Evolutionary conservation across 2,329 filamentous ascomycete species (phyloP).

Genomic region (Dactylellina leptospora): DNA sequence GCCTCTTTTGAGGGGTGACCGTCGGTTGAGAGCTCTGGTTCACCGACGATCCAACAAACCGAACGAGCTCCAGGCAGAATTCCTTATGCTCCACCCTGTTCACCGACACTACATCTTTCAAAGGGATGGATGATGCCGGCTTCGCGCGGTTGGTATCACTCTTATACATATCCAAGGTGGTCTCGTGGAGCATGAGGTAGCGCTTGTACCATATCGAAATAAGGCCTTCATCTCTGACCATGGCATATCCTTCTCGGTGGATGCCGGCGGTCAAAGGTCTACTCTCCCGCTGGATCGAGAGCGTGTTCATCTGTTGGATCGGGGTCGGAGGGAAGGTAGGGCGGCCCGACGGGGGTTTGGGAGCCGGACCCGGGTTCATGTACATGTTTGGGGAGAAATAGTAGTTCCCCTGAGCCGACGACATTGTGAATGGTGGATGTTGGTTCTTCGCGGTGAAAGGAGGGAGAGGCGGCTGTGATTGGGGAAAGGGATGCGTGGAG

Average conservation of each 20-base stretch:
- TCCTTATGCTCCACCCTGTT: conserved; percentile 89
- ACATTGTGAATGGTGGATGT: conserved; percentile 25
- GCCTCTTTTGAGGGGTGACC: conserved; percentile 80
- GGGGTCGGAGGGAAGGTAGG: conserved; percentile 43
- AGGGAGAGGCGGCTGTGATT: background rate
- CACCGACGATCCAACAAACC: conserved; percentile 65
- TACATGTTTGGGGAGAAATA: conserved; percentile 47
- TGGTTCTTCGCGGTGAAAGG: conserved; percentile 6
- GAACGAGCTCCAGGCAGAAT: conserved; percentile 92
- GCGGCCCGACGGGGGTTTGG: conserved; percentile 45
- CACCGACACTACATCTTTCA: conserved; percentile 89
- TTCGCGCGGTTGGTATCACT: conserved; percentile 77
- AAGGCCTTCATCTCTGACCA: conserved; percentile 84
- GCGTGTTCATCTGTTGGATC: conserved; percentile 44
- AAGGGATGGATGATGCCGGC: conserved; percentile 77
- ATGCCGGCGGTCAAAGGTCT: conserved; percentile 21
- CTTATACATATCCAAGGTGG: conserved; percentile 93
- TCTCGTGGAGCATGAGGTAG: conserved; percentile 89
- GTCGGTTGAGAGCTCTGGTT: conserved; percentile 74
- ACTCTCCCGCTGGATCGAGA: conserved; percentile 44
- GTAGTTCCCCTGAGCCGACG: conserved; percentile 46
- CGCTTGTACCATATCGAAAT: conserved; percentile 93
- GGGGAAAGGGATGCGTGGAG: conserved; percentile 19
- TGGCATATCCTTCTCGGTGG: conserved; percentile 35
- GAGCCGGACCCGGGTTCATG: conserved; percentile 50